Evolutionary conservation across 345 rosid species (phyloP).

Genomic region (Ailanthus altissimus): DNA sequence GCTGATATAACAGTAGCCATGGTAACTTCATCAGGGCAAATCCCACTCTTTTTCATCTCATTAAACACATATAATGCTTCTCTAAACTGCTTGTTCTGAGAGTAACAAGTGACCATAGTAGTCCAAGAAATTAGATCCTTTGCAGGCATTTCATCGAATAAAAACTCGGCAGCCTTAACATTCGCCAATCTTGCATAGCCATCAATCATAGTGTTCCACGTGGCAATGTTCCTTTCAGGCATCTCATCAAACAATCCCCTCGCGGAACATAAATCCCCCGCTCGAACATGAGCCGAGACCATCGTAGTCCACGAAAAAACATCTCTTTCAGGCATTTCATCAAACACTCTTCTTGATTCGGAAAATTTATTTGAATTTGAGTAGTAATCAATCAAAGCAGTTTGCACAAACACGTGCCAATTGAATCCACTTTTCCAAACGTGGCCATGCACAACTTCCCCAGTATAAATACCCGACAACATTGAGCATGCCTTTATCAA

Average conservation of each 20-base stretch:
- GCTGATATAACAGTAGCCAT: slow-evolving; percentile 75
- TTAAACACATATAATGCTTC: slow-evolving; percentile 61
- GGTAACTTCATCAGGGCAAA: slow-evolving; percentile 65
- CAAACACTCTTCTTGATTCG: slow-evolving; percentile 61
- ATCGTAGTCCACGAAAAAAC: slow-evolving; percentile 56
- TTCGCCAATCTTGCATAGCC: slow-evolving; percentile 57
- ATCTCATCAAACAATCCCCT: slow-evolving; percentile 51
- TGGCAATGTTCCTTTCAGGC: slow-evolving; percentile 53
- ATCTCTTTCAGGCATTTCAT: slow-evolving; percentile 76
- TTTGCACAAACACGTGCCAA: slow-evolving; percentile 64
- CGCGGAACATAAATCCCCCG: slow-evolving; percentile 49
- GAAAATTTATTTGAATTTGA: slow-evolving; percentile 36
- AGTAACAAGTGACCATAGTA: slow-evolving; percentile 72
- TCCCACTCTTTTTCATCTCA: slow-evolving; percentile 51
- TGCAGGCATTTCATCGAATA: slow-evolving; percentile 58
- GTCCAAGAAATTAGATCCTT: slow-evolving; percentile 81
- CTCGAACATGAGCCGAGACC: slow-evolving; percentile 43
- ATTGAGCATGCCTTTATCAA: slow-evolving; percentile 58
- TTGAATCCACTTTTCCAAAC: slow-evolving; percentile 61
- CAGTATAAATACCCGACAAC: slow-evolving; percentile 35
- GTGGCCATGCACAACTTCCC: slow-evolving; percentile 59
- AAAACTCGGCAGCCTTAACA: slow-evolving; percentile 48
- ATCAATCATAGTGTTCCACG: slow-evolving; percentile 78
- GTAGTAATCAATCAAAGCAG: slow-evolving; percentile 64
- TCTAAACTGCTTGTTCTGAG: slow-evolving; percentile 53